Evolutionary conservation across 2,329 filamentous ascomycete species (phyloP).

Genomic region (Xylariales sp.): DNA sequence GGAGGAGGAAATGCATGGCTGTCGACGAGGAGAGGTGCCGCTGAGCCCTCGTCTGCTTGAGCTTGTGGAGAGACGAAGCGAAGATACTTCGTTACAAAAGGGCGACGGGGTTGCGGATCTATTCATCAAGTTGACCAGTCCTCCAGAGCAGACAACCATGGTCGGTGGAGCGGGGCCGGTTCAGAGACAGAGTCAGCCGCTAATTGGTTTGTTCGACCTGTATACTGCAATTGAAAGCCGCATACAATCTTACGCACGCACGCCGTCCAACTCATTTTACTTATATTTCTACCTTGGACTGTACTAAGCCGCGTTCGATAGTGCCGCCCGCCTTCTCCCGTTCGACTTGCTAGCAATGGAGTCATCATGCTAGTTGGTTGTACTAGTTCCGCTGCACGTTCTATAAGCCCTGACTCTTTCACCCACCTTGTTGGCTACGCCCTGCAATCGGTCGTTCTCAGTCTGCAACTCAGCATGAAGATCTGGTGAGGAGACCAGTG

Average conservation of each 20-base stretch:
- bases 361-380: background rate
- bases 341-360: background rate
- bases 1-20: slow-evolving; percentile 34
- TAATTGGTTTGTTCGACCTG: slow-evolving; percentile 20
- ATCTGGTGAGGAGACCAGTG: slow-evolving; percentile 25
- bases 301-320: background rate
- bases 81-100: background rate
- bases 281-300: background rate
- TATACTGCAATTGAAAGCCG: slow-evolving; percentile 19
- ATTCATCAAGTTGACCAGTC: background rate
- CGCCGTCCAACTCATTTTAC: background rate
- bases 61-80: background rate
- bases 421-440: slow-evolving; percentile 22
- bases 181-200: background rate
- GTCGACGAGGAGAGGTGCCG: slow-evolving; percentile 12
- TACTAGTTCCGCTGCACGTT: slow-evolving; percentile 8
- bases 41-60: background rate
- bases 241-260: slow-evolving; percentile 1
- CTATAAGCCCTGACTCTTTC: slow-evolving; percentile 28
- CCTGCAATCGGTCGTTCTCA: slow-evolving; percentile 28
- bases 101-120: background rate
- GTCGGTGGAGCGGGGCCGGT: background rate
- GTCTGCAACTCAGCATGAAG: slow-evolving; percentile 21
- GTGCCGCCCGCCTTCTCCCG: background rate
- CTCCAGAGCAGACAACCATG: background rate